Evolutionary conservation across 805 yeast species (phyloP), one percentile per base, ranked within the genome.

Genomic region (Candida pseudofarinosa): DNA sequence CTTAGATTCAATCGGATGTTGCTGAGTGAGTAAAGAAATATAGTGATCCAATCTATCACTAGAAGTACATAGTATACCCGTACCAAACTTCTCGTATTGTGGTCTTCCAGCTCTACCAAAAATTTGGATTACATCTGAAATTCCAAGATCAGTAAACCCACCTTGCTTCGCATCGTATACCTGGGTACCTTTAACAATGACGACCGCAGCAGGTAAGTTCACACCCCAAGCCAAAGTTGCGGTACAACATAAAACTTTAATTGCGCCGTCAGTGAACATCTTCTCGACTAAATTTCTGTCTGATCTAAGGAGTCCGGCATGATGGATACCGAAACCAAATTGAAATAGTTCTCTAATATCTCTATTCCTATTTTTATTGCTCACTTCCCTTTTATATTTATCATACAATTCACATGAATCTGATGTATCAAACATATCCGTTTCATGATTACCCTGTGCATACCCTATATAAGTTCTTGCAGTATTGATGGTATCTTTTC

Each of bases 221-320:
- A 93, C 98, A 77, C 99, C 99, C 99, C 99, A 93, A 0, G 99
- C 99, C 45, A 93, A 76, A 0, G 99, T 93, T 0, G 99, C 96
- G 2, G 99, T 93, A 74, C 97, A 89, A 55, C 95, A 85, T 14
- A 93, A 67, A 0, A 93, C 98, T 46, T 83, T 86, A 48, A 93
- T 84, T 0, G 89, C 85, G 34, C 99, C 98, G 23, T 73, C 69
- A 23, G 82, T 71, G 59, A 93, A 93, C 84, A 91, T 77, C 56
- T 82, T 83, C 55, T 95, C 99, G 0, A 95, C 84, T 40, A 89
- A 58, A 55, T 89, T 90, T 56, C 99, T 77, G 56, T 93, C 99
- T 0, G 89, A 67, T 49, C 99, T 73, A 19, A 88, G 68, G 95
- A 93, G 83, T 54, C 99, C 99, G 0, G 99, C 99, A 67, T 93